A percentile compares a stretch with the other conserved stretches of the same genome.
Evolutionary conservation across 1,139 yeast genomes (phyloP).

Genomic region (Geotrichum klebahnii): DNA sequence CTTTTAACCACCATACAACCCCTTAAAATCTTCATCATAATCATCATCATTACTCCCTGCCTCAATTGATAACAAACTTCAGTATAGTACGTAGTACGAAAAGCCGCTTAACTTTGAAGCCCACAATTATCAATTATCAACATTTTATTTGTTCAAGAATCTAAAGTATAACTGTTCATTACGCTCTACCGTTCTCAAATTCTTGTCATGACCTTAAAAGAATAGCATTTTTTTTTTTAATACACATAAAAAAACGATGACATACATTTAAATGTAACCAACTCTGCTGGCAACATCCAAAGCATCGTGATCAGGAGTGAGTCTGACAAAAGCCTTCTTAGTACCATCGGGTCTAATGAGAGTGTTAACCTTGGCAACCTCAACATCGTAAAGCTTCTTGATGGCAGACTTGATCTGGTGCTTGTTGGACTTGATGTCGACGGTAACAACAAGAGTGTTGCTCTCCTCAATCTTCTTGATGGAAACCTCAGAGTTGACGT

Average conservation of each 20-base stretch:
- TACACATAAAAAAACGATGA: constrained; percentile 24
- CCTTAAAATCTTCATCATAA: no score
- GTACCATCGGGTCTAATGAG: constrained; percentile 98
- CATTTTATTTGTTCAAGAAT: no score
- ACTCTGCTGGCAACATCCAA: constrained; percentile 99
- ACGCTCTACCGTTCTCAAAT: no score
- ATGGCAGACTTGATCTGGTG: constrained; percentile 97
- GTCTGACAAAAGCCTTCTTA: constrained; percentile 99
- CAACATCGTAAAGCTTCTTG: constrained; percentile 96
- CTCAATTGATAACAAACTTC: no score
- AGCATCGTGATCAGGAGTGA: constrained; percentile 99
- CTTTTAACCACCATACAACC: no score
- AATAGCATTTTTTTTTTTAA: not conserved
- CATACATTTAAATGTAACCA: constrained; percentile 84
- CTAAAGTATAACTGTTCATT: no score
- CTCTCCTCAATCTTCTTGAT: constrained; percentile 99
- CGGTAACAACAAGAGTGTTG: constrained; percentile 98
- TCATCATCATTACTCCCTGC: no score
- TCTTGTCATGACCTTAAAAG: constrained; percentile 4
- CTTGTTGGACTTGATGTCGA: constrained; percentile 95
- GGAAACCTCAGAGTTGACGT: constrained; percentile 97
- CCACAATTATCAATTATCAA: no score
- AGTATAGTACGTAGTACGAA: no score
- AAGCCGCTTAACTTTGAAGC: no score
- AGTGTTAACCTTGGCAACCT: constrained; percentile 90